Evolutionary conservation across 1,284 basidiomycete species (phyloP), one percentile per base, ranked within the genome.

Genomic region (Heterobasidion parviporum): DNA sequence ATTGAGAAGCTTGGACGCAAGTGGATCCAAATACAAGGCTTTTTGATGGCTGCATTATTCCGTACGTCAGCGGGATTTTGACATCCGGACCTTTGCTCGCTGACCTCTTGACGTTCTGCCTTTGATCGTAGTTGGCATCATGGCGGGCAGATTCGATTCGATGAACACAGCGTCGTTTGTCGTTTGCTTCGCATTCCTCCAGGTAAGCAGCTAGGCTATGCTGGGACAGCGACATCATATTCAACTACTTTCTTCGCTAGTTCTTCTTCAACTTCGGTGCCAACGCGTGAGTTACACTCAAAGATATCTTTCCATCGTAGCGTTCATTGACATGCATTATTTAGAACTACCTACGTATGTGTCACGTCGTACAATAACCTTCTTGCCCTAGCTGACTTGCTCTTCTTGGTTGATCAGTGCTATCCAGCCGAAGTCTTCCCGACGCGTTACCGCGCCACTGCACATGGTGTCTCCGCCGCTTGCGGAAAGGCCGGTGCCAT

Each of bases 341-440:
- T 46, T 54, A 80, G 77, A 8, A 83, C 82, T 4, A 81, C 81
- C 56, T 82, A 80, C 61, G 78, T 83, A 61, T 60, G 77, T 70
- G 18, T 1, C 36, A 32, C 12, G 4, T 9, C 52, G 14, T 10
- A 26, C 5, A 4, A 26, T 4, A 26, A 26, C 26, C 26, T 26
- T 6, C 26, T 26, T 26, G 26, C 26, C 26, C 38, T n/a, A 41
- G 5, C n/a, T 41, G 38, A 10, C n/a, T n/a, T n/a, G 6, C n/a
- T 41, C 16, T 20, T 15, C 8, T 44, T 53, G 2, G 3, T 44
- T 3, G 64, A 74, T 12, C 57, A 80, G 78, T 79, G 78, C 63
- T 85, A 83, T 65, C 89, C 90, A n/a, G 87, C 85, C 8, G 89
- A 92, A 73, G 82, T 87, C n/a, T 94, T 94, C 82, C 92, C 92